Evolutionary conservation across 768 basidiomycete genomes (phyloP), one percentile per base, ranked within the genome.

Genomic region (Macrolepiota albuminosa): DNA sequence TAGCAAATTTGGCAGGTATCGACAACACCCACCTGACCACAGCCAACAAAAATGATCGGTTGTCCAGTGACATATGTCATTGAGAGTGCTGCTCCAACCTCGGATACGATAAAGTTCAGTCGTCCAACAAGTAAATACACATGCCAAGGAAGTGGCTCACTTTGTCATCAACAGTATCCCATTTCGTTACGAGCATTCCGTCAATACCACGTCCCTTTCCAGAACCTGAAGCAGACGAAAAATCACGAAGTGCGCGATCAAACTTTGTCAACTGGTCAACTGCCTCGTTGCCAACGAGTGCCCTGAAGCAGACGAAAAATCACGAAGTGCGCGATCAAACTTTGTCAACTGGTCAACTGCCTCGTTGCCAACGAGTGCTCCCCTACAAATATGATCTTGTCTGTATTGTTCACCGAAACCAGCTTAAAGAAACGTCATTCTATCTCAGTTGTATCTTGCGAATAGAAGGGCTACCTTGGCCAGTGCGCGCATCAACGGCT

Each of bases 11-110:
- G 31, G 10, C 36, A 4, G 33, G 56, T 6, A 26, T 54, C 43
- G 3, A 45, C 34, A 58, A 29, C 51, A 70, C 64, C 91, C 64
- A 93, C 91, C 88, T 95, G 95, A 40, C 97, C 97, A 68, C 94
- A 97, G 7, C 97, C 97, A 63, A 99, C 94, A 71, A 99, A 99
- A 26, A 98, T 81, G 75, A 99, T 98, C 18, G 97, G 96, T 70
- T 98, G 95, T 26, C 97, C 96, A 2, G 97, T 98, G 57, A 98
- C 93, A 73, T 97, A 98, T 54, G 96, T 97, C 97, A 99, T 98
- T 3, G 94, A 97, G 55, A 99, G 80, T 9, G 97, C 97, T 7
- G 97, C 97, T 39, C 97, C 97, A 54, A 99, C 96, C 95, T 97
- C 68, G 2, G 59, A 39, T 24, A 8, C 11, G 61, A 48, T 49